A percentile compares a stretch with the other conserved stretches of the same genome.
Evolutionary conservation across 345 rosid species (phyloP).

Genomic region (Odontarrhena argentea): DNA sequence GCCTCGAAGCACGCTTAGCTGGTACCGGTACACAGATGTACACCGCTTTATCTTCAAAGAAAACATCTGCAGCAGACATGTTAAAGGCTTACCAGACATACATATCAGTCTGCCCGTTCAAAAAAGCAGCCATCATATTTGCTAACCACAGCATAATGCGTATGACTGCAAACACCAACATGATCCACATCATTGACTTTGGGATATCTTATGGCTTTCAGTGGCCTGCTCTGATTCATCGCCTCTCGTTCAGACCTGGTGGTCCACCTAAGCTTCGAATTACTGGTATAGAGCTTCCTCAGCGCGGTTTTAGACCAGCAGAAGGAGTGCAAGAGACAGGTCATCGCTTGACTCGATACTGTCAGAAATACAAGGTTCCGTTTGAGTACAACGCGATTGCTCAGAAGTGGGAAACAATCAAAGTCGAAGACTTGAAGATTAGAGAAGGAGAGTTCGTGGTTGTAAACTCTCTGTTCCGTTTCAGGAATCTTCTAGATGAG

Average conservation of each 20-base stretch:
- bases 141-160: constrained; percentile 57
- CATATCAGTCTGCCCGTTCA: constrained; percentile 60
- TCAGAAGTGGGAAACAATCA: constrained; percentile 75
- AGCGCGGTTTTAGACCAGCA: constrained; percentile 74
- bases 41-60: constrained; percentile 48
- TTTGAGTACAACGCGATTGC: constrained; percentile 77
- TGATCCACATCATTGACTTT: constrained; percentile 76
- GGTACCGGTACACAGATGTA: constrained; percentile 63
- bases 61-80: constrained; percentile 57
- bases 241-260: constrained; percentile 54
- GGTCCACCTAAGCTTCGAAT: constrained; percentile 83
- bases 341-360: constrained; percentile 63
- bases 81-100: constrained; percentile 65
- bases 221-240: constrained; percentile 73
- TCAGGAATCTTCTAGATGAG: constrained; percentile 70
- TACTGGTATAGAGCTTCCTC: constrained; percentile 85
- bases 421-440: constrained; percentile 59
- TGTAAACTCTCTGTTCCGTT: constrained; percentile 64
- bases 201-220: constrained; percentile 83
- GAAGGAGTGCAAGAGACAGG: constrained; percentile 75
- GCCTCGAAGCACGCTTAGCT: constrained; percentile 75
- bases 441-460: constrained; percentile 53
- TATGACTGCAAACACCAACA: constrained; percentile 50
- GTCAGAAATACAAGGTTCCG: constrained; percentile 63
- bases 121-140: constrained; percentile 56